These are phyloP conservation scores for Aspergillus ostianus DNA, from an alignment of 495 filamentous ascomycete species.

Conservation along the genomic window DNA sequence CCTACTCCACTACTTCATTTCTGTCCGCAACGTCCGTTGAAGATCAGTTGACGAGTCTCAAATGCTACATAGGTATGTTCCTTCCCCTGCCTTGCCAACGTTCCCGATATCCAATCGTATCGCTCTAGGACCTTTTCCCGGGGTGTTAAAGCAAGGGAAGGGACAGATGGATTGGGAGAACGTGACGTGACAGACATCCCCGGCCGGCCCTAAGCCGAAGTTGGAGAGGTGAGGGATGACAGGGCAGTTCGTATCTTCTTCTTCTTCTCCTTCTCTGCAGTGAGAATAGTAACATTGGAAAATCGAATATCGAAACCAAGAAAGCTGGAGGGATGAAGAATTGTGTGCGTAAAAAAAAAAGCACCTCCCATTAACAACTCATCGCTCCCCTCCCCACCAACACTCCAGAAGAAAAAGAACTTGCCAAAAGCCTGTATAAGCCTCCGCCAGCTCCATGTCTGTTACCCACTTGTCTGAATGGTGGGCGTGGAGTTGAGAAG, in stretches of 20 bases:
- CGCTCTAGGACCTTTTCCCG: background rate
- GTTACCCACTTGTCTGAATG: background rate
- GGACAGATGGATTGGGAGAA: background rate
- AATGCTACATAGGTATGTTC: background rate
- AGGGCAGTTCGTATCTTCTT: too few species aligned
- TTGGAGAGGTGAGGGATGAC: too few species aligned
- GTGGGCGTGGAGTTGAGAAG: slow-evolving; percentile 3
- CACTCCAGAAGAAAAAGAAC: background rate
- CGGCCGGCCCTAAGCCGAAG: too few species aligned
- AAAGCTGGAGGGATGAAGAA: too few species aligned
- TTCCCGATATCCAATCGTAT: background rate
- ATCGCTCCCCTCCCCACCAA: background rate
- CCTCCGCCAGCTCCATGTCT: background rate
- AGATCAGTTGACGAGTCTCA: background rate
- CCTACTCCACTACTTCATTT: background rate
- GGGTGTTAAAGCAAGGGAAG: background rate
- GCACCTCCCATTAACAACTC: too few species aligned
- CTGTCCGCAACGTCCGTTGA: background rate
- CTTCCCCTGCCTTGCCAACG: background rate
- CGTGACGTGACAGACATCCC: too few species aligned
- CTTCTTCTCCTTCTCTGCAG: too few species aligned
- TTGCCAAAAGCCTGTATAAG: background rate
- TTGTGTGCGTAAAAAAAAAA: background rate
- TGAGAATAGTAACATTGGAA: too few species aligned
- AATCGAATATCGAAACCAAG: too few species aligned